Evolutionary conservation across 1,139 yeast species (phyloP), one percentile per base, ranked within the genome.

Genomic region (Wickerhamomyces sp.): DNA sequence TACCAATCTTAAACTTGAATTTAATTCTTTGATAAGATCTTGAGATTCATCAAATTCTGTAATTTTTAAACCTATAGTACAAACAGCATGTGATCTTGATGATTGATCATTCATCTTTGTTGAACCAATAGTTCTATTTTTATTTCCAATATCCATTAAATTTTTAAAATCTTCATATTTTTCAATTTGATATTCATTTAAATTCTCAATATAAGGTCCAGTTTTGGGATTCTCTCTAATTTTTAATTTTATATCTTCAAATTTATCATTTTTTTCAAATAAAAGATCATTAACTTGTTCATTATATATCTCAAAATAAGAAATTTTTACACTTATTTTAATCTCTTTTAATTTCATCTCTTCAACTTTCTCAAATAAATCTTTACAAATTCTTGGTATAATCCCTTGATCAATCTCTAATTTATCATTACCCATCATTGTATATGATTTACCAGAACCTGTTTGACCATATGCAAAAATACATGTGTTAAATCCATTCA

Each of bases 391-490:
- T 43, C 75, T 60, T 0, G 91, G 90, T 29, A 84, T 79, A 34
- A 84, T 60, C 0, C 91, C 91, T 0, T 85, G 79, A 44, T 72
- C 71, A 0, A 56, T 55, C 0, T 66, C 61, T 10, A 62, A 10
- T 4, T 31, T 23, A 55, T 0, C 90, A 13, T 62, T 55, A 0
- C 91, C 91, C 82, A 82, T 79, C 90, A 84, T 84, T 1, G 91
- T 82, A 56, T 71, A 77, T 0, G 91, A 79, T 57, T 84, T 84
- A 4, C 93, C 93, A 1, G 79, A 73, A 3, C 91, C 85, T 0
- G 93, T 84, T 60, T 84, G 91, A 1, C 94, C 94, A 57, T 85
- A 81, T 0, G 93, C 91, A 56, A 85, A 70, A 10, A 85, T 73
- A 60, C 93, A 84, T 27, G 86, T 83, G 59, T 85, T 84, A 62